phyloP scores from a whole-genome alignment of 345 rosid species.

The Gossypium thurberi region DNA sequence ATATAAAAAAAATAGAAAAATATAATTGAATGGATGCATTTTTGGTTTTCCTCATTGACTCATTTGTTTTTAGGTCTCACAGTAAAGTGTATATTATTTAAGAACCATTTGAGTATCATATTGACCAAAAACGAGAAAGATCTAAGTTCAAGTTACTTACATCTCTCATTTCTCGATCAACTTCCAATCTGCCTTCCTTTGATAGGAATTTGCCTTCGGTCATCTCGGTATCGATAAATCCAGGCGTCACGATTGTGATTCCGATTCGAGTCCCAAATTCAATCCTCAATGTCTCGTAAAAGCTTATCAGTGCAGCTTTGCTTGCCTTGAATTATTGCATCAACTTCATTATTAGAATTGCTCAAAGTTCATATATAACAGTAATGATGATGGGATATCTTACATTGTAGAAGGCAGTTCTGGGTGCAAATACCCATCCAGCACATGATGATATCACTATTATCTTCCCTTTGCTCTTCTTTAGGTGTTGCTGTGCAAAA shows the following conservation, averaged over 20 bases:
- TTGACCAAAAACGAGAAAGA: too few species aligned
- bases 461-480: constrained; percentile 27
- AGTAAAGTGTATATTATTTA: too few species aligned
- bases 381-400: constrained; percentile 4
- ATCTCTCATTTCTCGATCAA: constrained; percentile 36
- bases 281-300: constrained; percentile 35
- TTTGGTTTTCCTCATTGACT: too few species aligned
- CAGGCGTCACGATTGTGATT: constrained; percentile 46
- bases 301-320: constrained; percentile 44
- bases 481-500: constrained; percentile 11
- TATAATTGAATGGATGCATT: too few species aligned
- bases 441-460: constrained; percentile 38
- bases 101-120: too few species aligned
- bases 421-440: constrained; percentile 35
- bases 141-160: constrained; percentile 16
- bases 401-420: constrained; percentile 43
- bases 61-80: too few species aligned
- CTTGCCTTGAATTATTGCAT: constrained; percentile 33
- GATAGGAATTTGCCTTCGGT: constrained; percentile 36
- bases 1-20: too few species aligned
- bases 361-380: not conserved
- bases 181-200: constrained; percentile 31
- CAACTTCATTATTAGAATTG: not conserved
- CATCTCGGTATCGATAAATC: constrained; percentile 35
- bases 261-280: constrained; percentile 37